These are phyloP conservation scores for Chaetothyriales sp. DNA, from an alignment of 2,329 filamentous ascomycete species.

Conservation along the genomic window DNA sequence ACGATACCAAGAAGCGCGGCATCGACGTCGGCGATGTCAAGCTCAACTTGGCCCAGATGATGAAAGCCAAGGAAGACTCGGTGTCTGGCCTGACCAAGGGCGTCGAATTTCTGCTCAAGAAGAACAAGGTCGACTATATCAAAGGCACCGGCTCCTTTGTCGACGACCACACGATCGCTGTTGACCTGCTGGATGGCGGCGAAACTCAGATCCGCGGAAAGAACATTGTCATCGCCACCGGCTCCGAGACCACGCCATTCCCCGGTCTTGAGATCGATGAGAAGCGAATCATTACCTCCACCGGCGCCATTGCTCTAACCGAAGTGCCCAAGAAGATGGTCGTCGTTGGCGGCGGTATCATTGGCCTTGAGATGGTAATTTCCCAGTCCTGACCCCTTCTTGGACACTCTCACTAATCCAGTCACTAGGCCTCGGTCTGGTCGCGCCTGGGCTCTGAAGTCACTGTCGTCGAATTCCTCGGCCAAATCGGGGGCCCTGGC, in stretches of 20 bases:
- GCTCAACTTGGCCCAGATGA: conserved; percentile 86
- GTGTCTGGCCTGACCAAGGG: conserved; percentile 86
- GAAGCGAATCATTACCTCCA: conserved; percentile 94
- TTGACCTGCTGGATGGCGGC: conserved; percentile 79
- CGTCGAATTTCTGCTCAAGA: conserved; percentile 96
- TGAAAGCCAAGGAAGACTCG: conserved; percentile 96
- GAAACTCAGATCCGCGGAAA: conserved; percentile 78
- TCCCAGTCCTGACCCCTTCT: not conserved
- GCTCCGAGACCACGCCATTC: conserved; percentile 90
- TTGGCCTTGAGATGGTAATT: conserved; percentile 85
- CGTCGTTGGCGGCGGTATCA: conserved; percentile 96
- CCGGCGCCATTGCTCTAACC: conserved; percentile 76
- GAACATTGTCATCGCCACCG: conserved; percentile 97
- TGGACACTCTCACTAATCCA: conserved; percentile 1
- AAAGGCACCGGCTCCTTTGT: conserved; percentile 82
- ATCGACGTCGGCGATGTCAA: conserved; percentile 97
- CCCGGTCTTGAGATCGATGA: conserved; percentile 92
- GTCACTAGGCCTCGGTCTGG: conserved; percentile 66
- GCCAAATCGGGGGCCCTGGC: conserved; percentile 91
- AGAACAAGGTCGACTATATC: conserved; percentile 97
- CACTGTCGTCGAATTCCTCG: conserved; percentile 91
- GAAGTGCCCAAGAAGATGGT: conserved; percentile 93
- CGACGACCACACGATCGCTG: conserved; percentile 81
- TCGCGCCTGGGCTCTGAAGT: conserved; percentile 86
- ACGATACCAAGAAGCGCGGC: conserved; percentile 93